These are phyloP conservation scores for Diutina rugosa DNA, from an alignment of 1,139 yeast genomes.

Conservation along the genomic window DNA sequence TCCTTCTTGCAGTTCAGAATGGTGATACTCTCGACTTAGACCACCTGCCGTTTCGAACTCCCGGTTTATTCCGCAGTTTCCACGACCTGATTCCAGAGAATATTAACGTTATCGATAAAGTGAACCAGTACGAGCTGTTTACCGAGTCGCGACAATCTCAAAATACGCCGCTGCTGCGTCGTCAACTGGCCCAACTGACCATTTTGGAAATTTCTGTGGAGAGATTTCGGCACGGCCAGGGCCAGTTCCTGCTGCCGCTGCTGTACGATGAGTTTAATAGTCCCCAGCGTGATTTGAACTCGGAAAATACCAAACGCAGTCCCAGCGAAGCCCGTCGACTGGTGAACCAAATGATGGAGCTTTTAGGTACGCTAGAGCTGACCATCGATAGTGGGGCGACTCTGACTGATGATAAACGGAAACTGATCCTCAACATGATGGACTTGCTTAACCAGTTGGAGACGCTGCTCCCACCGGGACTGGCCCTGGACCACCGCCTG, in stretches of 20 bases:
- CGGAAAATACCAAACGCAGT: not conserved
- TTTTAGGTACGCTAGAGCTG: slow-evolving; percentile 9
- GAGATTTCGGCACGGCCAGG: not conserved
- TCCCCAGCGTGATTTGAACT: not conserved
- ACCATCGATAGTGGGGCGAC: not conserved
- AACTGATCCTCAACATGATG: slow-evolving; percentile 3
- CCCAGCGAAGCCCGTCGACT: slow-evolving; percentile 4
- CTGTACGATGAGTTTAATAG: not conserved
- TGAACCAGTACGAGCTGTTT: not conserved
- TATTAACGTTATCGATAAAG: not conserved
- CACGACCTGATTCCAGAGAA: not conserved
- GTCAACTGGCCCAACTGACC: not conserved
- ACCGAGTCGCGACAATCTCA: not conserved
- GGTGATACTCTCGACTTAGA: not conserved
- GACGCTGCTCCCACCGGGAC: not conserved
- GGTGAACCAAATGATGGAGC: slow-evolving; percentile 10
- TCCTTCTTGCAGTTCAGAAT: not conserved
- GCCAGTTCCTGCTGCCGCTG: not conserved
- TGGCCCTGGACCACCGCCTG: not conserved
- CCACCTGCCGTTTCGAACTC: not conserved
- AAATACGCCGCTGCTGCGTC: not conserved
- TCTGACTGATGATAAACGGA: not conserved
- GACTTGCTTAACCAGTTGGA: slow-evolving; percentile 2
- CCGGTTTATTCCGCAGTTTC: not conserved
- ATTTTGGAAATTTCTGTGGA: not conserved